Evolutionary conservation across 2,329 filamentous ascomycete species (phyloP).

Genomic region (Akanthomyces uredinophilus): DNA sequence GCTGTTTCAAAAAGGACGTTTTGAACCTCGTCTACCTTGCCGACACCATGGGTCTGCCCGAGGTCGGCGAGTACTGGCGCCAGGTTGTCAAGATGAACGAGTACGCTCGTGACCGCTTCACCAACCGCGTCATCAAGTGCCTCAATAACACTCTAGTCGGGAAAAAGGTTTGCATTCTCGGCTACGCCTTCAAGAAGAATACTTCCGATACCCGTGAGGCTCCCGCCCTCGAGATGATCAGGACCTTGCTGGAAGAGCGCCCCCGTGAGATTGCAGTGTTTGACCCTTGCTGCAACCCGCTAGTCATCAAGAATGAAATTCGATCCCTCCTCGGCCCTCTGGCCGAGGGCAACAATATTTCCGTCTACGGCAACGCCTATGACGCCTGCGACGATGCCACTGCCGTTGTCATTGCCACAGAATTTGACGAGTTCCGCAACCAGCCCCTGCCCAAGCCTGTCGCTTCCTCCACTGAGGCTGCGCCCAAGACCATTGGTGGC

Average conservation of each 20-base stretch:
- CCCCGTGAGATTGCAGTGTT: conserved; percentile 62
- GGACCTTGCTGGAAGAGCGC: conserved; percentile 58
- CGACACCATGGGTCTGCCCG: conserved; percentile 61
- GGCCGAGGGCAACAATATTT: conserved; percentile 39
- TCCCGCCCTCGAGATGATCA: conserved; percentile 63
- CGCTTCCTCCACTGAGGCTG: not conserved
- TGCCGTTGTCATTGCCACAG: conserved; percentile 50
- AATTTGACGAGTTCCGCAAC: conserved; percentile 51
- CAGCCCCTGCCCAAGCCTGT: conserved; percentile 30
- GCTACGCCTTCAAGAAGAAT: conserved; percentile 76
- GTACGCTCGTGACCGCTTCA: conserved; percentile 66
- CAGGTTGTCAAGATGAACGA: conserved; percentile 73
- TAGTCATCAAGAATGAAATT: conserved; percentile 47
- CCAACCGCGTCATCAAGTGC: conserved; percentile 57
- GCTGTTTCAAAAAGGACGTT: conserved; percentile 78
- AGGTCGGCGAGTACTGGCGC: conserved; percentile 72
- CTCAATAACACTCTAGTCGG: conserved; percentile 63
- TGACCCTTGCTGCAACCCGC: conserved; percentile 57
- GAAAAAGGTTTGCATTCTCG: conserved; percentile 69
- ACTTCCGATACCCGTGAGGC: conserved; percentile 71
- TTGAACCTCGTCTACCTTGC: conserved; percentile 69
- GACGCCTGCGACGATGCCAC: conserved; percentile 45
- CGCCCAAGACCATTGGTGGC: conserved; percentile 25
- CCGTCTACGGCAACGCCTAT: conserved; percentile 44
- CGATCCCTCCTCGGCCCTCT: conserved; percentile 35